Base-by-base conservation (phyloP, 2,329 filamentous ascomycete species). In the Botrytis hyacinthi region DNA sequence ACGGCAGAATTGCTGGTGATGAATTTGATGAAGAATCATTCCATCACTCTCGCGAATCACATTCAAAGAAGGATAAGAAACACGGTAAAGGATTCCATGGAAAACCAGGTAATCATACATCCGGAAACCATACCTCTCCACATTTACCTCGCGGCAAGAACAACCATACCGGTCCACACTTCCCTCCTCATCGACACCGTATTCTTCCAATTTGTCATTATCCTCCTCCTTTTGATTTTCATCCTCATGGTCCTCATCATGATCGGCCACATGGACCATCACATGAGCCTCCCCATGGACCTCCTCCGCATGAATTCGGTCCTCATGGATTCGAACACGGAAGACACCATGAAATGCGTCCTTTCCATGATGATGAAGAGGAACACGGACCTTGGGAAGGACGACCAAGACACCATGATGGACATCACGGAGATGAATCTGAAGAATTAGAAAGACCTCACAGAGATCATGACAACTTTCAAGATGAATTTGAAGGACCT, bases 81-180 rank as follows among this genome's bases (percentile, higher is more conserved):
- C 32, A 29, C n/a, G 61, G 26, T 8, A 44, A 29, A 16, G 35
- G 57, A 20, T 42, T 35, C 2, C 69, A 76, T 51, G 61, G 32
- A 16, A 75, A 72, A 16, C 63, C 44, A 26, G 70, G 44, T 22
- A 76, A 75, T n/a, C 73, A 76, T 48, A 74, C 60, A 40, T 40
- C 37, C 8, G 70, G 70, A 32, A 75, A 76, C n/a, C 71, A 76
- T 68, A 75, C 69, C n/a, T 71, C 26, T 73, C 73, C 67, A 73
- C 78, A 73, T 42, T 20, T 29, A 26, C 20, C 29, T 35, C 35
- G 60, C 22, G 35, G 40, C 73, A 74, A 29, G 70, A 78, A 61
- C 77, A 77, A 22, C 79, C 81, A 68, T 77, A 80, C 67, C 77
- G 76, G 18, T 77, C 12, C 78, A 79, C 62, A 76, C 77, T 69